Evolutionary conservation across 768 basidiomycete genomes (phyloP), one percentile per base, ranked within the genome.

Genomic region (Botryobasidium botryosum): DNA sequence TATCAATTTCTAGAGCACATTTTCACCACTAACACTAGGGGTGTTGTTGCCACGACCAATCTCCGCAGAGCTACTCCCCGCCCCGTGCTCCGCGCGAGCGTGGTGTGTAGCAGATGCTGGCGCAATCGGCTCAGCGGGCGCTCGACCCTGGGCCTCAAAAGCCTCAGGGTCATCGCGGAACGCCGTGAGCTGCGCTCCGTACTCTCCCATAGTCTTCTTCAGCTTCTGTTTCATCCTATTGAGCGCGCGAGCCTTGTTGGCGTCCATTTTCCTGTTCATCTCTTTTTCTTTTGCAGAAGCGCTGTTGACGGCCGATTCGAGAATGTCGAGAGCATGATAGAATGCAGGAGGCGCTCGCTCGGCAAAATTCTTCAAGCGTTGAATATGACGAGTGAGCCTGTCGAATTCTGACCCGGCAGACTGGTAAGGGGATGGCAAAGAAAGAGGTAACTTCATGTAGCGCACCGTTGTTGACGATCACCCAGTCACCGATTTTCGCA

Each of bases 141-240:
- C 50, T 12, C 67, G 60, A 52, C 80, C 90, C 48, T 83, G 79
- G 20, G 73, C 70, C 57, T 87, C 78, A 57, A 91, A 94, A 0
- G 71, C 77, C 51, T 83, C 88, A 0, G 90, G 79, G 62, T 96
- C 87, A 86, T 74, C 70, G 56, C 80, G 79, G 64, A 77, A 96
- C 48, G 72, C 72, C 57, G 75, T 76, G 33, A 91, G 61, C 52
- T 85, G 79, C 8, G 60, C 62, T 63, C 96, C 94, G 57, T 85
- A 72, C 59, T 97, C 94, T 61, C 90, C 92, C 44, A 69, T 55
- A 7, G 80, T 71, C 66, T 91, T 97, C 66, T 83, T 91, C 45
- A 96, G 70, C 61, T 91, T 94, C 64, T 97, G 92, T 64, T 91
- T 96, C 78, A 96, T 82, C 17, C 83, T 83, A 43, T 87, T 96